A percentile compares a stretch with the other conserved stretches of the same genome.
Evolutionary conservation across 2,329 filamentous ascomycete genomes (phyloP).

Genomic region (Diaporthe citrichinensis): DNA sequence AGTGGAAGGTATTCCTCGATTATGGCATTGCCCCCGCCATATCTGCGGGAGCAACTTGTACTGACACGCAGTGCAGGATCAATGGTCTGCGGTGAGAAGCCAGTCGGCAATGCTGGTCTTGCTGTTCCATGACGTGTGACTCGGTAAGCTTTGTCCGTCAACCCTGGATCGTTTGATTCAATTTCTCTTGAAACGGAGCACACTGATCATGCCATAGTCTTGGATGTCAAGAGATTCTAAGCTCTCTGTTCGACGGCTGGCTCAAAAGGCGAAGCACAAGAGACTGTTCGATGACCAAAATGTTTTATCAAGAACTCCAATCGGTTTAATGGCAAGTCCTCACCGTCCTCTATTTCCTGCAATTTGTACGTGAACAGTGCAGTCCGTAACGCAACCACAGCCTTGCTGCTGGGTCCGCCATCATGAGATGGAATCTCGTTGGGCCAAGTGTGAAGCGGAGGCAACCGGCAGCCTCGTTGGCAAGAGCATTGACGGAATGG

Average conservation of each 20-base stretch:
- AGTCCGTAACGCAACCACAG: neutral
- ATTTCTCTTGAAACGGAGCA: neutral
- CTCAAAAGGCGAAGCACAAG: neutral
- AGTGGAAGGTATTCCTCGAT: neutral
- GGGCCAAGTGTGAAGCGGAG: neutral
- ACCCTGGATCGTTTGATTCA: neutral
- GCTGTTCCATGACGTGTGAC: neutral
- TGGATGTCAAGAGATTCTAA: neutral
- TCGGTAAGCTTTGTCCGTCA: neutral
- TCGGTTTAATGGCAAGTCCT: conserved; percentile 1
- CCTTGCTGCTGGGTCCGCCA: neutral
- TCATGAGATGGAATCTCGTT: neutral
- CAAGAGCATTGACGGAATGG: neutral
- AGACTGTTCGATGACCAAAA: neutral
- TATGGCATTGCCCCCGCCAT: too few species aligned
- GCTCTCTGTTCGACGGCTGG: neutral
- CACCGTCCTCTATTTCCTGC: neutral
- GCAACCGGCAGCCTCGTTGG: too few species aligned
- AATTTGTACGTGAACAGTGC: neutral
- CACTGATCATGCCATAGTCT: neutral
- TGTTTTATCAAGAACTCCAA: too few species aligned
- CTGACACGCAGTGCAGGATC: neutral
- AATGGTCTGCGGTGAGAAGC: neutral
- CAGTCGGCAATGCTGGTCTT: neutral
- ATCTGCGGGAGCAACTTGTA: neutral